Conservation (phyloP, 75 land plant species). For the Chamaecyparis obtusa region DNA sequence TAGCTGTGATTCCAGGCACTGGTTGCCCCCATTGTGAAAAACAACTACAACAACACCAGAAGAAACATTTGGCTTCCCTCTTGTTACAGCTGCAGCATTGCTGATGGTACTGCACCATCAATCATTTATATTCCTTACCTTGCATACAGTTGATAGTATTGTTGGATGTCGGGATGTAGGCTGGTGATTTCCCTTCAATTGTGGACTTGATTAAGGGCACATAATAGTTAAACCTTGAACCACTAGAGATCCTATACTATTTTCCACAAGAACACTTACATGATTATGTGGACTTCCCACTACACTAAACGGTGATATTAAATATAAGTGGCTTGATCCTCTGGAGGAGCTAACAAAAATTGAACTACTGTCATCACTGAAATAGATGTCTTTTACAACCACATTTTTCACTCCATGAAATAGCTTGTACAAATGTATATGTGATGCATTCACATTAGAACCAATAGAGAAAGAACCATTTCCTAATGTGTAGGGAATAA, state of each 20-base stretch:
- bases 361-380: slow-evolving; percentile 85
- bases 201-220: slow-evolving; percentile 40
- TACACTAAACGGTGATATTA: slow-evolving; percentile 41
- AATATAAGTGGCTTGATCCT: slow-evolving; percentile 12
- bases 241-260: too few species aligned
- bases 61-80: too few species aligned
- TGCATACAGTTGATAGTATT: slow-evolving; percentile 69
- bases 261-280: too few species aligned
- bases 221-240: too few species aligned
- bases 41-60: slow-evolving; percentile 83
- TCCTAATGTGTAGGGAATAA: slow-evolving; percentile 44
- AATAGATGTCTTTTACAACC: slow-evolving; percentile 92
- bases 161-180: slow-evolving; percentile 55
- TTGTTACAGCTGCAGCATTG: slow-evolving; percentile 83
- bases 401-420: too few species aligned
- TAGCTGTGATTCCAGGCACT: slow-evolving; percentile 16
- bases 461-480: slow-evolving; percentile 27
- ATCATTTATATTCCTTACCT: slow-evolving; percentile 75
- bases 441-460: slow-evolving; percentile 61
- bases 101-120: slow-evolving; percentile 83
- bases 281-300: too few species aligned
- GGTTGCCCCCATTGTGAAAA: slow-evolving; percentile 71
- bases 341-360: slow-evolving; percentile 80
- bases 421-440: too few species aligned
- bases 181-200: slow-evolving; percentile 39